Evolutionary conservation across 345 rosid species (phyloP).

Genomic region (Eucalyptus victrix): DNA sequence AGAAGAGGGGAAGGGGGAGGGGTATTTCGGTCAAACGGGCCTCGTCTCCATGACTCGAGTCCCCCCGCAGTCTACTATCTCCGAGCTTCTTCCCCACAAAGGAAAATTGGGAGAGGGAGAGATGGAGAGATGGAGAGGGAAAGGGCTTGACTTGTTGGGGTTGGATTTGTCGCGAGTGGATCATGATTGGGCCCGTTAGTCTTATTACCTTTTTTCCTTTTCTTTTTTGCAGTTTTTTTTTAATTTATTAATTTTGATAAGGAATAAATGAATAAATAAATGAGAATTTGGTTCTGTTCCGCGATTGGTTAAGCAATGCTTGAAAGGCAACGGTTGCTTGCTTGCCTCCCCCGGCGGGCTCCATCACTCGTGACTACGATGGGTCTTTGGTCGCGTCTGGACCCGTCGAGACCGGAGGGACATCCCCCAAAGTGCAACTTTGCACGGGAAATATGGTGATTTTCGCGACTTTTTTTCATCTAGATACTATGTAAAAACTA

Average conservation of each 20-base stretch:
- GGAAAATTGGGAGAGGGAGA: not conserved
- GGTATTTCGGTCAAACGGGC: not conserved
- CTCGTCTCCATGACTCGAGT: not conserved
- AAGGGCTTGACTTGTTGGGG: not conserved
- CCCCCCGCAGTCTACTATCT: not conserved
- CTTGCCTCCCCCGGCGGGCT: not conserved
- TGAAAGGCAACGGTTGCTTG: not conserved
- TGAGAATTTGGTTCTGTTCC: not conserved
- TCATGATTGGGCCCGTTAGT: not conserved
- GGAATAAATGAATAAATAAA: too few species aligned
- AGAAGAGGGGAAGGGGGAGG: not conserved
- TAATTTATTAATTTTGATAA: not conserved
- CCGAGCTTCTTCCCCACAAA: not conserved
- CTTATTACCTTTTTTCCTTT: not conserved
- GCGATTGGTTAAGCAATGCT: not conserved
- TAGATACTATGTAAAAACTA: not conserved
- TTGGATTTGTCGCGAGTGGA: not conserved
- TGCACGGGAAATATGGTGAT: not conserved
- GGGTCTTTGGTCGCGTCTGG: not conserved
- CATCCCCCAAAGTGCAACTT: not conserved
- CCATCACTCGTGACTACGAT: not conserved
- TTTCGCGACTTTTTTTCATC: not conserved
- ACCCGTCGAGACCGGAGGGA: not conserved
- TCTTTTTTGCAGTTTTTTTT: not conserved
- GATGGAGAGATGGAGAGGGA: not conserved